Evolutionary conservation across 2,329 filamentous ascomycete genomes (phyloP).

Genomic region (Fusarium graminum): DNA sequence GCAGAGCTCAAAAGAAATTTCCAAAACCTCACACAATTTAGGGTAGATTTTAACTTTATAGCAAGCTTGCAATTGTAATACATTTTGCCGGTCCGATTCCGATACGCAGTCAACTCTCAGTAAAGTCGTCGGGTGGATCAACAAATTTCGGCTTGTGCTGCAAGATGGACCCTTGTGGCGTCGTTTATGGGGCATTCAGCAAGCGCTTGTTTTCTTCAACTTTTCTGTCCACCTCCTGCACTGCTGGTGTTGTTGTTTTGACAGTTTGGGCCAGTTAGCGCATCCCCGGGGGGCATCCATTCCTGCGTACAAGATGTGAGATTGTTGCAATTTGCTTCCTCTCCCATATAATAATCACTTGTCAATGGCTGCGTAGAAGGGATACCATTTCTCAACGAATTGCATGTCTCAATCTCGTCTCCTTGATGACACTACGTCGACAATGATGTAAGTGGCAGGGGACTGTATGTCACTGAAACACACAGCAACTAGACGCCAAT

Average conservation of each 20-base stretch:
- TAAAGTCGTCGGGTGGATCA: slow-evolving; percentile 24
- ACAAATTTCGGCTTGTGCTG: slow-evolving; percentile 43
- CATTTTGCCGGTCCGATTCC: slow-evolving; percentile 2
- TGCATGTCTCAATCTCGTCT: not conserved
- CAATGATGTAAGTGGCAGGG: slow-evolving; percentile 39
- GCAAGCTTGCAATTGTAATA: slow-evolving; percentile 2
- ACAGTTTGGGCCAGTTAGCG: slow-evolving; percentile 4
- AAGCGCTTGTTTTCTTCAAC: slow-evolving; percentile 21
- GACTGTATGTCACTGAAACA: slow-evolving; percentile 28
- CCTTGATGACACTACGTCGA: slow-evolving; percentile 6
- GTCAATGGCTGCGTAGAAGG: not conserved
- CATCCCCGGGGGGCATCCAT: slow-evolving; percentile 12
- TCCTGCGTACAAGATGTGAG: not conserved
- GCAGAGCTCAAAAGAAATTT: slow-evolving; percentile 20
- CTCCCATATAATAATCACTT: not conserved
- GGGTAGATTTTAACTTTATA: slow-evolving; percentile 1
- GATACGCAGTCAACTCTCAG: slow-evolving; percentile 12
- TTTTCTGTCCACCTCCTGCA: slow-evolving; percentile 2
- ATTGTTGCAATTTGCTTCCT: slow-evolving; percentile 12
- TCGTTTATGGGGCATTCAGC: slow-evolving; percentile 33
- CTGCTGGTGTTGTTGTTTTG: slow-evolving; percentile 9
- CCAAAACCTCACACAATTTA: not conserved
- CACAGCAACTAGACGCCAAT: slow-evolving; percentile 2
- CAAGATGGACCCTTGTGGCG: slow-evolving; percentile 42
- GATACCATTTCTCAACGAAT: not conserved